Conservation (phyloP, 2,329 filamentous ascomycete genomes). For the Tolypocladium paradoxum region DNA sequence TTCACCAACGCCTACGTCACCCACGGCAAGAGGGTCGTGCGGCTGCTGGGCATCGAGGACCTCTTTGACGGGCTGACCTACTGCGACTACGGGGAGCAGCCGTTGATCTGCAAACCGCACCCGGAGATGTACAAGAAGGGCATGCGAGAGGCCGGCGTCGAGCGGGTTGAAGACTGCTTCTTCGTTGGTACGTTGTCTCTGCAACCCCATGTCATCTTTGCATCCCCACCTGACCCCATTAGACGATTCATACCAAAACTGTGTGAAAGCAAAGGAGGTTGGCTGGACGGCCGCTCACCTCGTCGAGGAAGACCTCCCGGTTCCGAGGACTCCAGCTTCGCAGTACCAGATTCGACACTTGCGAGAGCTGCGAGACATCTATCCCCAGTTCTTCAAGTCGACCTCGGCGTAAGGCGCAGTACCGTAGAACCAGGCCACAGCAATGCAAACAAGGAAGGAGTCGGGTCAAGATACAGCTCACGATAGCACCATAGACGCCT, state of each 20-base stretch:
- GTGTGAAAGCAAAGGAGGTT: conserved; percentile 60
- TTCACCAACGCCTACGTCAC: conserved; percentile 94
- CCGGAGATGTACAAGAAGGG: conserved; percentile 77
- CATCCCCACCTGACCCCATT: neutral
- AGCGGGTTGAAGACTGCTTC: conserved; percentile 62
- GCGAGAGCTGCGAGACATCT: conserved; percentile 62
- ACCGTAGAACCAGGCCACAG: neutral
- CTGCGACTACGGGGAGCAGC: conserved; percentile 71
- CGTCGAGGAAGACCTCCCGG: conserved; percentile 61
- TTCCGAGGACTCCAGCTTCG: conserved; percentile 54
- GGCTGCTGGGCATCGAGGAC: conserved; percentile 71
- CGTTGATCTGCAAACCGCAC: conserved; percentile 79
- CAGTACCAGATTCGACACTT: conserved; percentile 67
- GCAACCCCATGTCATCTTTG: neutral
- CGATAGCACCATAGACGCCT: neutral
- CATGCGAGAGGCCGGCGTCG: conserved; percentile 71
- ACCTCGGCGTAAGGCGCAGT: conserved; percentile 6
- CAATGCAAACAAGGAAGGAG: neutral
- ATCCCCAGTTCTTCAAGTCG: conserved; percentile 77
- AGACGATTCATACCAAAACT: conserved; percentile 87
- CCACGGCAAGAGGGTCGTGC: conserved; percentile 74
- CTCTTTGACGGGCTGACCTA: conserved; percentile 91
- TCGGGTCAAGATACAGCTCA: neutral
- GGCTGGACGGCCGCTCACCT: conserved; percentile 85
- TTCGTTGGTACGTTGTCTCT: conserved; percentile 65